These are phyloP conservation scores for Coccomyxa sp. DNA, from an alignment of 139 green algal species.

Conservation along the genomic window DNA sequence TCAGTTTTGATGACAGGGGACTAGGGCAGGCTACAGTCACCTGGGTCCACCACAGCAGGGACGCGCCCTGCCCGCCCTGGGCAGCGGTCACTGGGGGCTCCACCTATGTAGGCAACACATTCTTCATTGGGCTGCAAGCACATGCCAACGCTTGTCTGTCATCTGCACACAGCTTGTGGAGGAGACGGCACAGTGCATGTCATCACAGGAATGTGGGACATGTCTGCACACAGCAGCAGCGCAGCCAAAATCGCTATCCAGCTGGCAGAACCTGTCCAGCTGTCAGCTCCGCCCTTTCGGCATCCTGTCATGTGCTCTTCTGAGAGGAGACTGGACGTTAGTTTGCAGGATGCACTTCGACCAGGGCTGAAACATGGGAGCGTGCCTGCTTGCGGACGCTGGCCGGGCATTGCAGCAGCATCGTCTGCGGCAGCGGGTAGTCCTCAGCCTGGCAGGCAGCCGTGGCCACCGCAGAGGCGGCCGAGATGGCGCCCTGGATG, in stretches of 20 bases:
- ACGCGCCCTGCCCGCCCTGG: neutral
- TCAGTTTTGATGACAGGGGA: too few relatives aligned
- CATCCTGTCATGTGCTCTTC: neutral
- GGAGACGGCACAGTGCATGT: neutral
- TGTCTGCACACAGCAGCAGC: neutral
- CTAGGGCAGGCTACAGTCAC: too few relatives aligned
- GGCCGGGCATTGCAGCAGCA: slow-evolving; percentile 17
- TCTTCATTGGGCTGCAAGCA: neutral
- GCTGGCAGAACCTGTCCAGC: neutral
- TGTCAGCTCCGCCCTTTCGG: neutral
- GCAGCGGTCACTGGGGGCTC: neutral
- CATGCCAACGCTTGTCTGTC: neutral
- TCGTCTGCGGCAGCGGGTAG: slow-evolving; percentile 18
- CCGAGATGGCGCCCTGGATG: slow-evolving; percentile 9
- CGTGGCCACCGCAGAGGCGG: slow-evolving; percentile 11
- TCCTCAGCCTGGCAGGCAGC: neutral
- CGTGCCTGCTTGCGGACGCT: slow-evolving; percentile 16
- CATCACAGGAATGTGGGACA: too few relatives aligned
- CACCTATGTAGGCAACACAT: neutral
- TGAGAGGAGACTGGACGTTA: neutral
- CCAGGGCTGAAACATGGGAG: neutral
- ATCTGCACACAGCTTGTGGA: neutral
- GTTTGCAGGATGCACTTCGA: neutral
- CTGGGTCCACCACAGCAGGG: neutral
- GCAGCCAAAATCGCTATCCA: too few relatives aligned